phyloP scores from a whole-genome alignment of 1,284 basidiomycete species.

The Grifola frondosa region DNA sequence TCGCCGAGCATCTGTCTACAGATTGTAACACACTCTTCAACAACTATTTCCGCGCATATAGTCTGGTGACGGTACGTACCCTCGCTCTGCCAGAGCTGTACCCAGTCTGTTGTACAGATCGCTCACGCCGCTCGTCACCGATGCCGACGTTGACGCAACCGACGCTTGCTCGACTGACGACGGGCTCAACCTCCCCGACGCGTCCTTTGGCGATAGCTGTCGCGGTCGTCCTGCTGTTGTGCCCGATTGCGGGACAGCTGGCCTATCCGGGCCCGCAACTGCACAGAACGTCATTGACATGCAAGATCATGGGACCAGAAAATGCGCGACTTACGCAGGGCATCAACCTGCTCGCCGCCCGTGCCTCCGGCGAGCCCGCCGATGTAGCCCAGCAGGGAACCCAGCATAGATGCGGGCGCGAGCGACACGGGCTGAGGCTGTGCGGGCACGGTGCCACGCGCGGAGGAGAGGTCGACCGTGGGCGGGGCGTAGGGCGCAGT shows the following conservation, averaged over 20 bases:
- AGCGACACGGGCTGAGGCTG: slow-evolving; percentile 61
- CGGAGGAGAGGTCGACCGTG: slow-evolving; percentile 48
- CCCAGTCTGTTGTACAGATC: slow-evolving; percentile 47
- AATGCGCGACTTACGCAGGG: slow-evolving; percentile 44
- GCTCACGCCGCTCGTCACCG: slow-evolving; percentile 39
- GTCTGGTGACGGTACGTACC: slow-evolving; percentile 40
- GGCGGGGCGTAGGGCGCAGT: slow-evolving; percentile 43
- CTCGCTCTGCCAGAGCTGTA: slow-evolving; percentile 60
- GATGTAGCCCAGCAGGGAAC: slow-evolving; percentile 45
- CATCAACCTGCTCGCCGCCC: slow-evolving; percentile 59
- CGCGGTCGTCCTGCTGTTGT: slow-evolving; percentile 6
- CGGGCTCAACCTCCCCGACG: slow-evolving; percentile 3
- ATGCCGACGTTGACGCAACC: slow-evolving; percentile 21
- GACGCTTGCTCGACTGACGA: slow-evolving; percentile 12
- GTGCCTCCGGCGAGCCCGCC: slow-evolving; percentile 27
- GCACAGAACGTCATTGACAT: slow-evolving; percentile 4
- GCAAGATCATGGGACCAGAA: not conserved
- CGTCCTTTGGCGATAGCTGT: slow-evolving; percentile 6
- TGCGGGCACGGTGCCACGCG: slow-evolving; percentile 43
- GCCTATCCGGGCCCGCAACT: slow-evolving; percentile 69
- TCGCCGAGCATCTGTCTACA: slow-evolving; percentile 56
- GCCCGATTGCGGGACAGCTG: slow-evolving; percentile 33
- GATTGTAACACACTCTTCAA: not conserved
- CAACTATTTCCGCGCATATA: not conserved
- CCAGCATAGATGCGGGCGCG: slow-evolving; percentile 53